phyloP scores from a whole-genome alignment of 306 rosid genomes.

The Casuarina glauca region DNA sequence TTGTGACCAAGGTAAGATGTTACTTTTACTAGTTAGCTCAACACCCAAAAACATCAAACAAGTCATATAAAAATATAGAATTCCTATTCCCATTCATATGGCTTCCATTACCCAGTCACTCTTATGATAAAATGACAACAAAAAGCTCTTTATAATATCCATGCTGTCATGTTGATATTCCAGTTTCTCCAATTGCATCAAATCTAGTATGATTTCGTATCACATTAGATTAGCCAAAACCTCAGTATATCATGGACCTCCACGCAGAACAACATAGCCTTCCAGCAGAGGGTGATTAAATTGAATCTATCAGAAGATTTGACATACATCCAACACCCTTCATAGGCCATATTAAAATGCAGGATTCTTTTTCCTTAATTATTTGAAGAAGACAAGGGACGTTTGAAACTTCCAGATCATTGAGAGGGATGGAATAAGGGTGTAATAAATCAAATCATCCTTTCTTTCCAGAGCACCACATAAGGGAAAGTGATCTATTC shows the following conservation, averaged over 20 bases:
- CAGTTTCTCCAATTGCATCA: not conserved
- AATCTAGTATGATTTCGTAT: not conserved
- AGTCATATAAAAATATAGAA: constrained; percentile 15
- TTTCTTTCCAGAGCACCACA: not conserved
- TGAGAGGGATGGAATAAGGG: not conserved
- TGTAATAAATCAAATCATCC: not conserved
- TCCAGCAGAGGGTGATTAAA: constrained; percentile 5
- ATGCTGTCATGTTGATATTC: constrained; percentile 4
- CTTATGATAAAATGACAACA: not conserved
- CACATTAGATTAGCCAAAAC: not conserved
- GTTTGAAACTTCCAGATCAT: not conserved
- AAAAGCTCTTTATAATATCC: not conserved
- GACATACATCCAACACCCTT: not conserved
- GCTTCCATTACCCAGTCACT: not conserved
- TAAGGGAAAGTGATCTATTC: not conserved
- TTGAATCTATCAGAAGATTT: not conserved
- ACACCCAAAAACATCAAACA: constrained; percentile 8
- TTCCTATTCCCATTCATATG: not conserved
- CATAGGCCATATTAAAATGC: not conserved
- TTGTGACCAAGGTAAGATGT: constrained; percentile 10
- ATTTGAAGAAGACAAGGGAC: not conserved
- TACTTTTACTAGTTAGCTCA: constrained; percentile 1
- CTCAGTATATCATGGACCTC: constrained; percentile 3
- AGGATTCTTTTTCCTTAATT: not conserved
- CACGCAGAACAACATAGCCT: not conserved